Evolutionary conservation across 345 rosid species (phyloP).

Genomic region (Pistacia vera): DNA sequence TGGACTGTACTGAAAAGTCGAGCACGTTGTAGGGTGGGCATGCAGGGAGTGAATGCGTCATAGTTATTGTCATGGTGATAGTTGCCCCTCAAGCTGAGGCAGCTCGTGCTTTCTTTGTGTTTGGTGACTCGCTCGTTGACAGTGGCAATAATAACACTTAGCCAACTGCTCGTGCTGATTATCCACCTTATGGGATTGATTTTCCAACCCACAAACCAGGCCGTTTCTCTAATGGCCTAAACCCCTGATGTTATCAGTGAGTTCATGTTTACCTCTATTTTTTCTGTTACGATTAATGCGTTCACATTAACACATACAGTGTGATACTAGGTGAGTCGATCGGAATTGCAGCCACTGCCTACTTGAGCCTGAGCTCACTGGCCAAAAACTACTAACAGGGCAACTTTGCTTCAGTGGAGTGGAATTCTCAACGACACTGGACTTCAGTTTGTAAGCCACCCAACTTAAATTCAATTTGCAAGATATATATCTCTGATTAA

Average conservation of each 20-base stretch:
- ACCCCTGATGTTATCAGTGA: constrained; percentile 79
- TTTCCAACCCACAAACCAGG: constrained; percentile 69
- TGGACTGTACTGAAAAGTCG: background rate
- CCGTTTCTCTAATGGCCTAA: constrained; percentile 81
- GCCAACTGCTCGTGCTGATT: constrained; percentile 71
- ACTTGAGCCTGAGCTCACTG: constrained; percentile 59
- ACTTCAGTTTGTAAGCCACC: constrained; percentile 64
- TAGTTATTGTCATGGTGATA: background rate
- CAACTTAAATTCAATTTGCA: background rate
- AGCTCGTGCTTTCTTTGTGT: constrained; percentile 45
- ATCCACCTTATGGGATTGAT: constrained; percentile 77
- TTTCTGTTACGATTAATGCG: background rate
- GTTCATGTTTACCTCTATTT: background rate
- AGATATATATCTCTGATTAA: too few species aligned
- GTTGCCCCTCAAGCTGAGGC: constrained; percentile 34
- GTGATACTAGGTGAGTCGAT: constrained; percentile 55
- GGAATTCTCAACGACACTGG: constrained; percentile 93
- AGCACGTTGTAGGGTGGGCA: too few species aligned
- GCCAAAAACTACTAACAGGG: constrained; percentile 58
- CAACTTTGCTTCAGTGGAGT: constrained; percentile 89
- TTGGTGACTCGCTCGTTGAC: constrained; percentile 74
- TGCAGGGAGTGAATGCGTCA: background rate
- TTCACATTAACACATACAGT: background rate
- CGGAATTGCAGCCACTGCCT: constrained; percentile 74
- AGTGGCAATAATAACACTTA: constrained; percentile 72